These are phyloP conservation scores for Russula lepida DNA, from an alignment of 768 basidiomycete species.

Conservation along the genomic window DNA sequence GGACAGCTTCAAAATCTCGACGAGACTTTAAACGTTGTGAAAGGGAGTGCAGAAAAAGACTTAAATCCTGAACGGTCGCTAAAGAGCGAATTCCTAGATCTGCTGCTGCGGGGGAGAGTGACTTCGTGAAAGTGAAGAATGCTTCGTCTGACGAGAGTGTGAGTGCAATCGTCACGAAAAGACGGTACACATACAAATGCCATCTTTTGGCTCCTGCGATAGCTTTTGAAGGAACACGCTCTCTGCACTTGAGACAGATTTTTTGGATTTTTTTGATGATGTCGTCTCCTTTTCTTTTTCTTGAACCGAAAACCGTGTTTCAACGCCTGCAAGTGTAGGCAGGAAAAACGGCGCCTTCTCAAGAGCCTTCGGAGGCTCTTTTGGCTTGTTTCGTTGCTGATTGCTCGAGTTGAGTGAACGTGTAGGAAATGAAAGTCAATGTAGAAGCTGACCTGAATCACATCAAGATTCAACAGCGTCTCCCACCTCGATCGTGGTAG, in stretches of 20 bases:
- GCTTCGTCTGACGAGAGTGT: slow-evolving; percentile 48
- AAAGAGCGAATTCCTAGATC: slow-evolving; percentile 87
- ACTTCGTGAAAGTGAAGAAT: slow-evolving; percentile 80
- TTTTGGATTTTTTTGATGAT: slow-evolving; percentile 45
- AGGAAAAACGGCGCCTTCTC: slow-evolving; percentile 97
- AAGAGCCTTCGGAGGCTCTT: slow-evolving; percentile 88
- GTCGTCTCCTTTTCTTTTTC: slow-evolving; percentile 34
- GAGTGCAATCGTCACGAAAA: slow-evolving; percentile 5
- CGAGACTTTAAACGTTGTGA: slow-evolving; percentile 64
- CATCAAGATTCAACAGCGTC: slow-evolving; percentile 90
- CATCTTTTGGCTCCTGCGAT: slow-evolving; percentile 41
- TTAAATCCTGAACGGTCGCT: slow-evolving; percentile 51
- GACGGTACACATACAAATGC: slow-evolving; percentile 53
- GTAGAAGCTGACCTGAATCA: slow-evolving; percentile 61
- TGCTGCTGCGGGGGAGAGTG: slow-evolving; percentile 80
- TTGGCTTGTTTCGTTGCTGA: slow-evolving; percentile 93
- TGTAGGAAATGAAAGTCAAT: background rate
- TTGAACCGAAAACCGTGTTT: slow-evolving; percentile 67
- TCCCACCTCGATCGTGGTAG: slow-evolving; percentile 94
- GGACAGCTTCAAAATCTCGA: slow-evolving; percentile 92
- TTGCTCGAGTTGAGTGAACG: background rate
- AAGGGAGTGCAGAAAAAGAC: slow-evolving; percentile 65
- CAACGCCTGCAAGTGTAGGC: slow-evolving; percentile 83
- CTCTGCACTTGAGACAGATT: slow-evolving; percentile 41
- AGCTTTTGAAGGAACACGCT: slow-evolving; percentile 70